These are phyloP conservation scores for Whalleya microplaca DNA, from an alignment of 2,329 filamentous ascomycete species.

Conservation along the genomic window DNA sequence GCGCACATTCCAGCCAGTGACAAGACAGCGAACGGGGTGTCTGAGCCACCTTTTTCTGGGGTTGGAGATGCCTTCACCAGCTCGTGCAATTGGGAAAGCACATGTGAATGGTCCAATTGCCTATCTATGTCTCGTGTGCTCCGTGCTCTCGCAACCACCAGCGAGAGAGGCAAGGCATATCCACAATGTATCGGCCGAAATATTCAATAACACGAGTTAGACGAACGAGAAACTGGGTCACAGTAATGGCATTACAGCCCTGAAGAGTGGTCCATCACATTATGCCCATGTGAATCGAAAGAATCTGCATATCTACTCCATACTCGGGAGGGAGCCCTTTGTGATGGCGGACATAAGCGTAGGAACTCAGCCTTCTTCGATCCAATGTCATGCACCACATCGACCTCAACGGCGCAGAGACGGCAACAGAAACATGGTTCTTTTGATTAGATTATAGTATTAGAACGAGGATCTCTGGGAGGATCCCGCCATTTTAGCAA, in stretches of 20 bases:
- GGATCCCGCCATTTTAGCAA: no score
- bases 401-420: no score
- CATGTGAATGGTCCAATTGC: neutral
- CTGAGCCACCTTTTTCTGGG: slow-evolving; percentile 23
- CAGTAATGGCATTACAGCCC: neutral
- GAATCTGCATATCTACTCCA: neutral
- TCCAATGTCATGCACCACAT: neutral
- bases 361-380: neutral
- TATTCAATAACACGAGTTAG: neutral
- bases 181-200: neutral
- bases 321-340: neutral
- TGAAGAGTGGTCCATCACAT: neutral
- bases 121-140: slow-evolving; percentile 3
- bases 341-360: neutral
- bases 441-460: no score
- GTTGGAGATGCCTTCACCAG: slow-evolving; percentile 31
- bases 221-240: neutral
- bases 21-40: slow-evolving; percentile 27
- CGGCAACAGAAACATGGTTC: no score
- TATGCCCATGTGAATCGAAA: neutral
- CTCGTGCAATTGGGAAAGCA: slow-evolving; percentile 3
- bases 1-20: slow-evolving; percentile 21
- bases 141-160: slow-evolving; percentile 3
- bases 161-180: neutral
- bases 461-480: no score